A percentile compares a stretch with the other conserved stretches of the same genome.
These are phyloP conservation scores for Pythium monospermum DNA, from an alignment of 352 stramenopile genomes.

Conservation along the genomic window DNA sequence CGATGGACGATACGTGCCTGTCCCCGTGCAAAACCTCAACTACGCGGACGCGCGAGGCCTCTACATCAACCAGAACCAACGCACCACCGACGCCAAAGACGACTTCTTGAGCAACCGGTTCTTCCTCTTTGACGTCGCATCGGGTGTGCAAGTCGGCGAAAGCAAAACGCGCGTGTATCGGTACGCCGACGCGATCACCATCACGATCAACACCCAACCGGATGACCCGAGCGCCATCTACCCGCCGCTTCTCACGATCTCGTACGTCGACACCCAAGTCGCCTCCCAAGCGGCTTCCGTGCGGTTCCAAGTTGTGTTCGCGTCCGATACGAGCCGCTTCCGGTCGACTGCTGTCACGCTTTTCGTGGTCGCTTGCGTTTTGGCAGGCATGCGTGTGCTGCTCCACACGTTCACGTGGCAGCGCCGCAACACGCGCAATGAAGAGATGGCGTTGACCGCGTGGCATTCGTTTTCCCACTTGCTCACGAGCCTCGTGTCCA, in stretches of 20 bases:
- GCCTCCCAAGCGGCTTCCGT: constrained; percentile 22
- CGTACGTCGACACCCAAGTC: constrained; percentile 59
- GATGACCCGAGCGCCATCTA: constrained; percentile 52
- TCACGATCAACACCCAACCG: constrained; percentile 54
- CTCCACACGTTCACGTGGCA: constrained; percentile 88
- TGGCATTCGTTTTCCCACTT: constrained; percentile 43
- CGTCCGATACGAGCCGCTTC: constrained; percentile 72
- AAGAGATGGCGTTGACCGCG: constrained; percentile 48
- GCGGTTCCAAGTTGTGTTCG: constrained; percentile 84
- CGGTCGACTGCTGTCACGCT: constrained; percentile 72
- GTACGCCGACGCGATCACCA: constrained; percentile 66
- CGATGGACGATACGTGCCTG: constrained; percentile 61
- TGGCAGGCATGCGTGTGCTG: constrained; percentile 51
- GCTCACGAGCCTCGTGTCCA: constrained; percentile 31
- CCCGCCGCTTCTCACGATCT: constrained; percentile 67
- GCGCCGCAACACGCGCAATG: constrained; percentile 62
- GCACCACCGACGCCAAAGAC: constrained; percentile 47
- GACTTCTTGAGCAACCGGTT: constrained; percentile 90
- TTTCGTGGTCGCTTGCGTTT: constrained; percentile 57
- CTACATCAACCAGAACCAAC: constrained; percentile 75
- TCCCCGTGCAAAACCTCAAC: constrained; percentile 88
- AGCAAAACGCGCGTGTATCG: constrained; percentile 49
- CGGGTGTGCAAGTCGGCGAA: constrained; percentile 41
- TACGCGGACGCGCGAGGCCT: constrained; percentile 59
- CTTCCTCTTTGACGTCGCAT: constrained; percentile 88